phyloP scores from a whole-genome alignment of 1,284 basidiomycete genomes.

The Ceratorhiza oryzae-sativae region DNA sequence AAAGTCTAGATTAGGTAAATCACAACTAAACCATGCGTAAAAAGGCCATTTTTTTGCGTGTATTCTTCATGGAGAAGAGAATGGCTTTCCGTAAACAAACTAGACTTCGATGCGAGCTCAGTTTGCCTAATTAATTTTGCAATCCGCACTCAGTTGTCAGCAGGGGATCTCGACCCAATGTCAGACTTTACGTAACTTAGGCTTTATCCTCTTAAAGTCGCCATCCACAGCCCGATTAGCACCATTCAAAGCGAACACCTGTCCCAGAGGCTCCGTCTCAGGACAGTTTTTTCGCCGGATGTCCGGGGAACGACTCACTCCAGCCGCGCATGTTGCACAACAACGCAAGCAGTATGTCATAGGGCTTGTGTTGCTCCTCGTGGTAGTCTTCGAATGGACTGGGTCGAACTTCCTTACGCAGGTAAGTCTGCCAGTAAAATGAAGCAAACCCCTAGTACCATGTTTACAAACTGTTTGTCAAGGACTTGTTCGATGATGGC shows the following conservation, averaged over 20 bases:
- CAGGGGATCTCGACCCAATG: not conserved
- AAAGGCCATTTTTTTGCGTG: not conserved
- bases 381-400: constrained; percentile 89
- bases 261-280: constrained; percentile 14
- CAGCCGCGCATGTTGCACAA: constrained; percentile 18
- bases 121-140: not conserved
- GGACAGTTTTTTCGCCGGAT: constrained; percentile 11
- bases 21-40: not conserved
- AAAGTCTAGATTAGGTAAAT: not conserved
- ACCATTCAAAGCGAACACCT: constrained; percentile 27
- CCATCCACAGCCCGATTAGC: constrained; percentile 27
- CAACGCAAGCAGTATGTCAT: constrained; percentile 63
- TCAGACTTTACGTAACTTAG: constrained; percentile 18
- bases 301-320: constrained; percentile 9
- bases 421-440: constrained; percentile 53
- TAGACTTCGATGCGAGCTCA: not conserved
- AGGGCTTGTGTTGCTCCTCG: constrained; percentile 74
- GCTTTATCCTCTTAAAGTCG: constrained; percentile 10
- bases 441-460: too few species aligned
- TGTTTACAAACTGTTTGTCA: too few species aligned
- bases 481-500: constrained; percentile 74
- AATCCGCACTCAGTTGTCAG: not conserved
- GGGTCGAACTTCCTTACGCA: constrained; percentile 79
- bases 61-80: not conserved
- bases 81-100: not conserved